These are phyloP conservation scores for Epithele typhae DNA, from an alignment of 768 basidiomycete genomes.

Conservation along the genomic window DNA sequence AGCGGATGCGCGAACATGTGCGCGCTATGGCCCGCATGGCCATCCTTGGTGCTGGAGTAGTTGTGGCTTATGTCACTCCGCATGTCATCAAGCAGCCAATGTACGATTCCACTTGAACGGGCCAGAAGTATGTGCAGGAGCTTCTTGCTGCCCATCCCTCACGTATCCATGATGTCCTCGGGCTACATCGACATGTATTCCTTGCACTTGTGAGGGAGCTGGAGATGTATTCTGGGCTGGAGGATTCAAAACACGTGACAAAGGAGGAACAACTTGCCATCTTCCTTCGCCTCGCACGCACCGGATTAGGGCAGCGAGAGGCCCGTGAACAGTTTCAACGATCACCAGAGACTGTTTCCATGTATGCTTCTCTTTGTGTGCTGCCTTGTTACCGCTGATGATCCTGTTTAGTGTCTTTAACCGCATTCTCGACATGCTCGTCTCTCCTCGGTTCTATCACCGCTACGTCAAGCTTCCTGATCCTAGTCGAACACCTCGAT, in stretches of 20 bases:
- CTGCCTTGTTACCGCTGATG: background rate
- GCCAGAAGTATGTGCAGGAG: too few relatives aligned
- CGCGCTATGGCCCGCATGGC: too few relatives aligned
- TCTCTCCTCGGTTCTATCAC: conserved; percentile 24
- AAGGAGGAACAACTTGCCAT: conserved; percentile 20
- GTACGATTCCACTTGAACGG: too few relatives aligned
- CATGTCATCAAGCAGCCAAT: too few relatives aligned
- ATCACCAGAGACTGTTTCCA: conserved; percentile 15
- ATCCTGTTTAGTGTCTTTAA: conserved; percentile 25
- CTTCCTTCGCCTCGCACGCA: conserved; percentile 25
- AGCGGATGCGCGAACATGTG: too few relatives aligned
- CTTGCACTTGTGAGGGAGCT: too few relatives aligned
- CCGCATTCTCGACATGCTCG: conserved; percentile 23
- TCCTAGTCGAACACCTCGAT: conserved; percentile 14
- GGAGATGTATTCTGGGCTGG: too few relatives aligned
- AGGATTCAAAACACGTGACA: background rate
- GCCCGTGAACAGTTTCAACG: conserved; percentile 26
- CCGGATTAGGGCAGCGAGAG: conserved; percentile 18
- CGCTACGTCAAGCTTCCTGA: conserved; percentile 18
- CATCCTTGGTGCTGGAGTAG: too few relatives aligned
- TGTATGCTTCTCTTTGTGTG: conserved; percentile 1
- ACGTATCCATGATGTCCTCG: too few relatives aligned
- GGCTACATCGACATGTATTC: too few relatives aligned
- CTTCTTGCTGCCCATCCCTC: too few relatives aligned
- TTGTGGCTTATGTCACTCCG: too few relatives aligned